Evolutionary conservation across 225 moss, liverwort and hornwort genomes (phyloP), one percentile per base, ranked within the genome.

Genomic region (Pseudisothecium myosuroides): DNA sequence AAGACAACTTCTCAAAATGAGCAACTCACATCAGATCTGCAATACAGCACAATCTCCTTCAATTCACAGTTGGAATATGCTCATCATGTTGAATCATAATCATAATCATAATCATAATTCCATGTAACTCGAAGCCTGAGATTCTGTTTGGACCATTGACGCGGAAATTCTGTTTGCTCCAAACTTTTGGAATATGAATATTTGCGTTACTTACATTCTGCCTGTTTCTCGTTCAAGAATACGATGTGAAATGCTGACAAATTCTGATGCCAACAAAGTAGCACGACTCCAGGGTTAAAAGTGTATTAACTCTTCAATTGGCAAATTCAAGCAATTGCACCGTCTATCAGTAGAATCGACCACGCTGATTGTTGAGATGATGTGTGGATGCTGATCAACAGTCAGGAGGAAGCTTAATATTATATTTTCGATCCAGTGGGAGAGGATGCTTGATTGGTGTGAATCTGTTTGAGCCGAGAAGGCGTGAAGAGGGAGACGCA

Each of bases 21-120:
- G 86, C 87, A 80, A 63, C 54, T 65, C 89, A 76, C 81, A 87
- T 89, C 36, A 90, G 81, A 77, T 89, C 92, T 90, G 89, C 83
- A 90, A 41, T 7, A 17, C 19, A 66, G n/a, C 83, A 88, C 82
- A 71, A 43, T 43, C 34, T 24, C 20, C 52, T 65, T 82, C 11
- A 71, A 69, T 72, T 75, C 81, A 54, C 60, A 61, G 55, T 68
- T 71, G 85, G 18, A 54, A 19, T 76, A 71, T 62, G 54, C 49
- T 79, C 22, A 43, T 54, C 54, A 61, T 77, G 52, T 61, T 83
- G 41, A 65, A 49, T 56, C n/a, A 64, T 34, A 41, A 66, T 56
- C 55, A n/a, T 34, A 41, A 66, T 56, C 55, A n/a, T 55, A 79
- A 56, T 78, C 56, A n/a, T 41, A 13, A 32, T 78, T 78, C 23